A percentile compares a stretch with the other conserved stretches of the same genome.
Conservation (phyloP, 2,329 filamentous ascomycete genomes). For the Alternaria brassicae region DNA sequence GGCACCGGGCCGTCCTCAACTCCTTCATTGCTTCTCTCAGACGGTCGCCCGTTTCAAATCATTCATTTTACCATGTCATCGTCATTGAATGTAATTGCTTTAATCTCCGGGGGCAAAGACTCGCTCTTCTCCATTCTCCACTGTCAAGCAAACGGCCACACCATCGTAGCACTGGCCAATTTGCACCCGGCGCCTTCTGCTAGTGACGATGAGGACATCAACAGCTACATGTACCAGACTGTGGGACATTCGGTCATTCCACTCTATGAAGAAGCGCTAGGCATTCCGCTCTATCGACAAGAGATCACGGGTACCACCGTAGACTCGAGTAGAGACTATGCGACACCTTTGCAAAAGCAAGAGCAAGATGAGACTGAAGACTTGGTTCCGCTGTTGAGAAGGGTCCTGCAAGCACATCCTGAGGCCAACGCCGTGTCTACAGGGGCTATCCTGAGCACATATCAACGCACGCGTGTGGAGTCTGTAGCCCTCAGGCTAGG, state of each 20-base stretch:
- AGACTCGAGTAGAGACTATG: slow-evolving; percentile 76
- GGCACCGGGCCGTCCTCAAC: slow-evolving; percentile 12
- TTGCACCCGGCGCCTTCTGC: slow-evolving; percentile 66
- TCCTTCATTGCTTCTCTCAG: slow-evolving; percentile 8
- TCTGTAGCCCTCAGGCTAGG: slow-evolving; percentile 86
- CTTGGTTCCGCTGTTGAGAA: slow-evolving; percentile 75
- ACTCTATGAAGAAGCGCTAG: slow-evolving; percentile 79
- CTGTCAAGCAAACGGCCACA: slow-evolving; percentile 84
- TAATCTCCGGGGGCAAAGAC: slow-evolving; percentile 97
- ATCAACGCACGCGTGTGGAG: slow-evolving; percentile 95
- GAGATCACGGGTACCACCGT: slow-evolving; percentile 75
- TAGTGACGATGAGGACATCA: slow-evolving; percentile 68
- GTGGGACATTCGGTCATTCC: slow-evolving; percentile 88
- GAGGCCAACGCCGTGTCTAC: slow-evolving; percentile 85
- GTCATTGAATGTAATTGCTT: slow-evolving; percentile 72
- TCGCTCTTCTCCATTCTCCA: slow-evolving; percentile 93
- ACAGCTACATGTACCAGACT: slow-evolving; percentile 99
- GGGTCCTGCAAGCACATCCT: slow-evolving; percentile 73
- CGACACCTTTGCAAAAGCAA: slow-evolving; percentile 23
- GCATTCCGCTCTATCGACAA: slow-evolving; percentile 82
- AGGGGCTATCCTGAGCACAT: slow-evolving; percentile 91
- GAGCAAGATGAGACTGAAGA: slow-evolving; percentile 84
- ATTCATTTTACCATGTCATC: slow-evolving; percentile 15
- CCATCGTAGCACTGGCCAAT: slow-evolving; percentile 87
- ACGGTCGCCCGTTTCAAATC: slow-evolving; percentile 1